Conservation (phyloP, 306 rosid genomes). For the Albizia julibrissin region DNA sequence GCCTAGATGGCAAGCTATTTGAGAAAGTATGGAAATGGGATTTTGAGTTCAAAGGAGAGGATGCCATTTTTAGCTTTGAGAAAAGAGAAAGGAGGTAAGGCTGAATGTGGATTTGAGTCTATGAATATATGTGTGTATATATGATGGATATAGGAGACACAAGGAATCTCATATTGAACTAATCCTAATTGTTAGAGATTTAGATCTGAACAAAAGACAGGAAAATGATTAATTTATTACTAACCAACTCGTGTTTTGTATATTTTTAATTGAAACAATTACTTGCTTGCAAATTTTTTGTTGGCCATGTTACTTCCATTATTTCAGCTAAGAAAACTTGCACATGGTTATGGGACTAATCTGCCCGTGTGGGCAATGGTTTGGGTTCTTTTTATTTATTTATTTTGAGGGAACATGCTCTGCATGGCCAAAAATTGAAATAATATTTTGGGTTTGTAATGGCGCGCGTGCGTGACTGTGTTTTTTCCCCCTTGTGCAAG, state of each 20-base stretch:
- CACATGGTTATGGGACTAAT: background rate
- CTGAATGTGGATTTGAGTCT: background rate
- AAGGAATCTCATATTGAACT: background rate
- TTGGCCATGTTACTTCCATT: background rate
- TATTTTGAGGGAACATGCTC: background rate
- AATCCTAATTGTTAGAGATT: background rate
- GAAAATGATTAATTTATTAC: background rate
- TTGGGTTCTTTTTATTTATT: background rate
- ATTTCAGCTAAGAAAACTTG: background rate
- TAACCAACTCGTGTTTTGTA: constrained; percentile 1
- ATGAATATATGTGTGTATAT: background rate
- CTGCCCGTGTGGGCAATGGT: background rate
- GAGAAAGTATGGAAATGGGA: constrained; percentile 32
- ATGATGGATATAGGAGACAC: background rate
- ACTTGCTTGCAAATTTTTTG: background rate
- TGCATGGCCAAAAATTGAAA: background rate
- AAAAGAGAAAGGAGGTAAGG: background rate
- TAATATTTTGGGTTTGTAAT: background rate
- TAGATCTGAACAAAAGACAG: background rate
- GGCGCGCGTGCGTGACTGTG: background rate
- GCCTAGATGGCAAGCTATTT: constrained; percentile 19
- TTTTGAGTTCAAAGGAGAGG: constrained; percentile 12
- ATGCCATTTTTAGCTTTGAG: constrained; percentile 18
- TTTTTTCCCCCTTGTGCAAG: background rate
- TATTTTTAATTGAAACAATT: background rate